Evolutionary conservation across 495 filamentous ascomycete genomes (phyloP).

Genomic region (Tuber aestivum): DNA sequence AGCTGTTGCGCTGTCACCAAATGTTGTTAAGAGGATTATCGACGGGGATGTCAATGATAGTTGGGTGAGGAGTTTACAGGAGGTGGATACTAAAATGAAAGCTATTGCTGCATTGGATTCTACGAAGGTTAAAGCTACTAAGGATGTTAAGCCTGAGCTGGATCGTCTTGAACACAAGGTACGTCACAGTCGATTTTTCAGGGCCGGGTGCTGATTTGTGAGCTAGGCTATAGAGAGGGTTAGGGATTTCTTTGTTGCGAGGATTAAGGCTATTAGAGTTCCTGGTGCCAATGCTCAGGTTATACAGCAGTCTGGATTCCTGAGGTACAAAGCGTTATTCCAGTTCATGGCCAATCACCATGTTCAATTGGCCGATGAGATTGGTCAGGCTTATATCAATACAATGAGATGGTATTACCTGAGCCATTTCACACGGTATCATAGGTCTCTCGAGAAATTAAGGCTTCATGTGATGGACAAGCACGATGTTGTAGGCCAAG

Average conservation of each 20-base stretch:
- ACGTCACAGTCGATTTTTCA: constrained; percentile 5
- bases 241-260: constrained; percentile 83
- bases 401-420: constrained; percentile 99
- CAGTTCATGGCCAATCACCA: constrained; percentile 76
- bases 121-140: constrained; percentile 62
- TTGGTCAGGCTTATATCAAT: constrained; percentile 89
- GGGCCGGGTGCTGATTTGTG: constrained; percentile 19
- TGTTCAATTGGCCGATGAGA: constrained; percentile 71
- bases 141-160: constrained; percentile 78
- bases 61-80: constrained; percentile 78
- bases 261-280: constrained; percentile 85
- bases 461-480: constrained; percentile 76
- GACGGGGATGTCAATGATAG: constrained; percentile 85
- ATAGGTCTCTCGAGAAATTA: constrained; percentile 73
- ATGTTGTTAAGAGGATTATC: constrained; percentile 69
- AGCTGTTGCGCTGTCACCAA: constrained; percentile 79
- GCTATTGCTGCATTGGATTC: constrained; percentile 62
- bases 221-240: constrained; percentile 80
- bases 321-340: constrained; percentile 81
- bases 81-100: constrained; percentile 70
- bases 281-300: constrained; percentile 95
- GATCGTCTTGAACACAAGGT: constrained; percentile 78
- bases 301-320: constrained; percentile 83
- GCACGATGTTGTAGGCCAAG: constrained; percentile 74
- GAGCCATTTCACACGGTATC: constrained; percentile 85